These are phyloP conservation scores for Plasmodium inui DNA, from an alignment of 169 alveolate genomes.

Conservation along the genomic window DNA sequence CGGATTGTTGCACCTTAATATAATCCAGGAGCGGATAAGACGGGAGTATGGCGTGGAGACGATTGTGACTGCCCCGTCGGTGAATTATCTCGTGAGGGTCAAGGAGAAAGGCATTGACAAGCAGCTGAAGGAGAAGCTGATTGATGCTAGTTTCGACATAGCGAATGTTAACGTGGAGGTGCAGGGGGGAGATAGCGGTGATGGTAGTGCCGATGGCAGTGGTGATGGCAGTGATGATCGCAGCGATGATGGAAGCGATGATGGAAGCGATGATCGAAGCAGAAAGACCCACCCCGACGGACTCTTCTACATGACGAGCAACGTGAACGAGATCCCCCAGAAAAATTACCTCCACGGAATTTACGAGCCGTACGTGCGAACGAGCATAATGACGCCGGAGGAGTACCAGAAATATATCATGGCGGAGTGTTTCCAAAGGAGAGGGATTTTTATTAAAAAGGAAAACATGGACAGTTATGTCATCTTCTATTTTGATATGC, in stretches of 20 bases:
- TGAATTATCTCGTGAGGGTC: constrained; percentile 78
- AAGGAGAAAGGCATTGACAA: constrained; percentile 77
- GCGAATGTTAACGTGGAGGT: neutral
- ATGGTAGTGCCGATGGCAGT: neutral
- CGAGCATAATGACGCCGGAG: constrained; percentile 62
- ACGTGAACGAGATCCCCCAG: constrained; percentile 64
- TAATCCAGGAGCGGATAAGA: constrained; percentile 92
- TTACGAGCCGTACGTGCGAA: constrained; percentile 74
- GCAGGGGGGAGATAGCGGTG: neutral
- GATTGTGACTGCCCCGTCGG: constrained; percentile 93
- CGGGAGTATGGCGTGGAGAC: constrained; percentile 91
- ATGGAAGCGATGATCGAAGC: neutral
- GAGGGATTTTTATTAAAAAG: constrained; percentile 80
- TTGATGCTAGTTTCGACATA: constrained; percentile 32
- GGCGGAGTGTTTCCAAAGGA: constrained; percentile 71
- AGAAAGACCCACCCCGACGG: neutral
- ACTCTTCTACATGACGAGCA: constrained; percentile 62
- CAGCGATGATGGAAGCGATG: neutral
- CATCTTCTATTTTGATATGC: constrained; percentile 87
- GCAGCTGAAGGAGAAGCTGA: constrained; percentile 35
- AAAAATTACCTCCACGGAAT: constrained; percentile 35
- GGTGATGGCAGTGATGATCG: neutral
- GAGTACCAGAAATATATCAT: constrained; percentile 51
- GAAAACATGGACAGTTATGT: constrained; percentile 74
- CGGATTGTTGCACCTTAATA: constrained; percentile 95